Evolutionary conservation across 257 asterid genomes (phyloP).

Genomic region (Solanum tarapatanum): DNA sequence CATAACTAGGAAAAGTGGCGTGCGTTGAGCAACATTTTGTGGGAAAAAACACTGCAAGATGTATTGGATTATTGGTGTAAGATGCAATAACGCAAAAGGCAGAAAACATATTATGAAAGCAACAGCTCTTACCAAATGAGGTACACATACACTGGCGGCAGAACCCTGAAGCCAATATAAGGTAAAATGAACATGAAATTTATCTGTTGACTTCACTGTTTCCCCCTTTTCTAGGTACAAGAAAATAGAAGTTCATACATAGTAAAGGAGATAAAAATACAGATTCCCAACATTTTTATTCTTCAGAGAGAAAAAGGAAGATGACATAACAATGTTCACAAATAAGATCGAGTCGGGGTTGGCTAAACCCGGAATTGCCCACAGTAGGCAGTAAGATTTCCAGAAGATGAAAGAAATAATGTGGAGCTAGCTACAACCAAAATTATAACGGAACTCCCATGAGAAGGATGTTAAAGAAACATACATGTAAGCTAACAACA

Average conservation of each 20-base stretch:
- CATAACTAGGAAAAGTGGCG: constrained; percentile 65
- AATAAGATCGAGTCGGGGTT: not conserved
- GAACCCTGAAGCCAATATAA: constrained; percentile 39
- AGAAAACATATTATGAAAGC: not conserved
- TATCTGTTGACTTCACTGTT: not conserved
- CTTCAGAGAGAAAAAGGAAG: not conserved
- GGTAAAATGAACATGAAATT: not conserved
- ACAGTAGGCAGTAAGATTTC: not conserved
- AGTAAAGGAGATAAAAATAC: not conserved
- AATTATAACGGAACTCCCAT: not conserved
- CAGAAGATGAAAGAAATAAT: not conserved
- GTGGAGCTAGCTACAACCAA: not conserved
- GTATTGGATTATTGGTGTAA: not conserved
- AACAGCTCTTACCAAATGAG: constrained; percentile 46
- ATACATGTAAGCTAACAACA: constrained; percentile 68
- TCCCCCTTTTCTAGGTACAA: not conserved
- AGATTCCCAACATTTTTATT: not conserved
- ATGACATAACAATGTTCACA: not conserved
- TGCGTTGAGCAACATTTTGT: constrained; percentile 40
- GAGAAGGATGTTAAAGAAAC: not conserved
- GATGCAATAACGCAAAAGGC: not conserved
- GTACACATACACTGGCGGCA: constrained; percentile 43
- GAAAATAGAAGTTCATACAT: not conserved
- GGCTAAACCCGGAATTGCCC: not conserved
- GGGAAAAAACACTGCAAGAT: constrained; percentile 79